These are phyloP conservation scores for Lanmaoa pseudosensibilis DNA, from an alignment of 768 basidiomycete genomes.

Conservation along the genomic window DNA sequence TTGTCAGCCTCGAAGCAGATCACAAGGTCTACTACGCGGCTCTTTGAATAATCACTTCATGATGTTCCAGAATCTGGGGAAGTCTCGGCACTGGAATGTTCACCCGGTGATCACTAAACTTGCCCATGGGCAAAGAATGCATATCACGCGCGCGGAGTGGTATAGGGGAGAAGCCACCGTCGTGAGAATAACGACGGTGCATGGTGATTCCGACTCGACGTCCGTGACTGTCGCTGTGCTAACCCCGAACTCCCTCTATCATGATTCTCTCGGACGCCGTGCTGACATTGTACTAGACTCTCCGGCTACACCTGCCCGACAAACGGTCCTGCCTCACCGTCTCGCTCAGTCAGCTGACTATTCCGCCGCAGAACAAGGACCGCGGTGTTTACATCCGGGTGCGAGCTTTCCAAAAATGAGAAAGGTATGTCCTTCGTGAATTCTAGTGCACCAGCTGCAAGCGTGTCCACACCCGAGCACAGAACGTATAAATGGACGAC, in stretches of 20 bases:
- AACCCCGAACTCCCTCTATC: neutral
- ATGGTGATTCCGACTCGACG: neutral
- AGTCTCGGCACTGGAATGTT: neutral
- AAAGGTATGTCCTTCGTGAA: too few species aligned
- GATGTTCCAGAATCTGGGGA: neutral
- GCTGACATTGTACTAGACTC: neutral
- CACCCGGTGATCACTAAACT: neutral
- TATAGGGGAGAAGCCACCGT: neutral
- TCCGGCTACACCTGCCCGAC: slow-evolving; percentile 2
- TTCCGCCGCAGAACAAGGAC: neutral
- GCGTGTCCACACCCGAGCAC: neutral
- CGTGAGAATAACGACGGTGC: slow-evolving; percentile 4
- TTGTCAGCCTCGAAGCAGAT: neutral
- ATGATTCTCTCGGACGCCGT: neutral
- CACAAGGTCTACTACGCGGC: neutral
- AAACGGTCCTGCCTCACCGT: neutral
- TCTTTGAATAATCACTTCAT: too few species aligned
- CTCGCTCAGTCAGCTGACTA: slow-evolving; percentile 7
- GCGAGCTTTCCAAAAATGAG: neutral
- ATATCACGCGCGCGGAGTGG: neutral
- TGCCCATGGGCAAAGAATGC: neutral
- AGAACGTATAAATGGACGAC: slow-evolving; percentile 17
- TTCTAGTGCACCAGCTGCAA: neutral
- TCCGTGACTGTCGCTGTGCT: neutral
- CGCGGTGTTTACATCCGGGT: neutral